Percentiles rank a stretch among this genome's conserved stretches.
These are phyloP conservation scores for Solanum corneliomulleri DNA, from an alignment of 257 asterid species.

Conservation along the genomic window DNA sequence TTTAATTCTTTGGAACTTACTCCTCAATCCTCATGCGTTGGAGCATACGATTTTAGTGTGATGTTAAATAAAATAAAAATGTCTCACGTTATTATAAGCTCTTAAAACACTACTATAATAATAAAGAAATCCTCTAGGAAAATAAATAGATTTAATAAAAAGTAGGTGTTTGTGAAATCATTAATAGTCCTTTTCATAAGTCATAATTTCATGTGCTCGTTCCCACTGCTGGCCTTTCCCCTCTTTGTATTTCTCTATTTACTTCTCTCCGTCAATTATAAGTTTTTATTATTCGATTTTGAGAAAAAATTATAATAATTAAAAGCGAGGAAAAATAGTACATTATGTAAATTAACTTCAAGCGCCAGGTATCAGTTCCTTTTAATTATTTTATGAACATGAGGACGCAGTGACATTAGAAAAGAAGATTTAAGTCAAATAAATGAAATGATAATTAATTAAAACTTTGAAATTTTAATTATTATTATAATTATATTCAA, in stretches of 20 bases:
- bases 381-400: background rate
- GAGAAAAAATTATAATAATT: accelerated
- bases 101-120: background rate
- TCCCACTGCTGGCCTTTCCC: background rate
- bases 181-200: background rate
- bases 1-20: background rate
- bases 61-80: background rate
- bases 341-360: background rate
- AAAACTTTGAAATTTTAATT: background rate
- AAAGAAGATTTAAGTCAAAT: background rate
- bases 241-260: background rate
- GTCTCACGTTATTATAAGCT: background rate
- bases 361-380: background rate
- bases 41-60: background rate
- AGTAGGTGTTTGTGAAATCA: background rate
- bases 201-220: background rate
- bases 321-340: too few species aligned
- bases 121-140: background rate
- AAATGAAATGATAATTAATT: background rate
- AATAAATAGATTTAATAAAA: background rate
- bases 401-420: background rate
- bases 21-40: background rate
- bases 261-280: too few species aligned
- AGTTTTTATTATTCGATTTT: too few species aligned
- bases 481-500: background rate